These are phyloP conservation scores for Xerocomellus dryophilus DNA, from an alignment of 768 basidiomycete species.

Conservation along the genomic window DNA sequence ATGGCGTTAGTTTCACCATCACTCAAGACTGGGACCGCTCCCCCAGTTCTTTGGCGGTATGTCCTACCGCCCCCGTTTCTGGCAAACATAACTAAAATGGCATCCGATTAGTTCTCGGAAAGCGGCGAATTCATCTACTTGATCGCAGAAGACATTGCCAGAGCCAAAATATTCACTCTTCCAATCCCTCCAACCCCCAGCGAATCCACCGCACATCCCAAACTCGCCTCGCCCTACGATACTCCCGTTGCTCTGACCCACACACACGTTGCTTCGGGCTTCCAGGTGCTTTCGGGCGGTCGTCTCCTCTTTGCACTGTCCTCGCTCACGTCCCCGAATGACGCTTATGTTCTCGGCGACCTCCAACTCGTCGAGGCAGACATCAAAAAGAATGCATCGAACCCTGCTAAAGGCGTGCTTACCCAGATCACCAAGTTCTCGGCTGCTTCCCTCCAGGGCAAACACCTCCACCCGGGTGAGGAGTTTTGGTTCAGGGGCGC, in stretches of 20 bases:
- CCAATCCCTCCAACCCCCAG: conserved; percentile 62
- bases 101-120: conserved; percentile 59
- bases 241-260: conserved; percentile 60
- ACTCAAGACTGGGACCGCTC: conserved; percentile 88
- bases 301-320: conserved; percentile 71
- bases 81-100: neutral
- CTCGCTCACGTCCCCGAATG: conserved; percentile 76
- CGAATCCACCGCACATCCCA: conserved; percentile 50
- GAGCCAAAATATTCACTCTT: conserved; percentile 68
- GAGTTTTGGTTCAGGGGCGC: conserved; percentile 92
- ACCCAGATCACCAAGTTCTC: conserved; percentile 67
- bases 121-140: conserved; percentile 69
- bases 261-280: conserved; percentile 52
- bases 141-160: conserved; percentile 75
- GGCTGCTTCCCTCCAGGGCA: conserved; percentile 50
- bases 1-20: conserved; percentile 64
- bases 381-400: conserved; percentile 32
- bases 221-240: conserved; percentile 39
- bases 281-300: conserved; percentile 58
- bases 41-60: conserved; percentile 34
- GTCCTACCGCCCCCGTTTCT: neutral
- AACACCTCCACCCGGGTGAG: conserved; percentile 60
- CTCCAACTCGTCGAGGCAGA: conserved; percentile 44
- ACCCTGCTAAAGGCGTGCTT: conserved; percentile 33
- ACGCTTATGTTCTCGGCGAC: conserved; percentile 62